Conservation (phyloP, 768 basidiomycete species). For the Macrocybe gigantea region DNA sequence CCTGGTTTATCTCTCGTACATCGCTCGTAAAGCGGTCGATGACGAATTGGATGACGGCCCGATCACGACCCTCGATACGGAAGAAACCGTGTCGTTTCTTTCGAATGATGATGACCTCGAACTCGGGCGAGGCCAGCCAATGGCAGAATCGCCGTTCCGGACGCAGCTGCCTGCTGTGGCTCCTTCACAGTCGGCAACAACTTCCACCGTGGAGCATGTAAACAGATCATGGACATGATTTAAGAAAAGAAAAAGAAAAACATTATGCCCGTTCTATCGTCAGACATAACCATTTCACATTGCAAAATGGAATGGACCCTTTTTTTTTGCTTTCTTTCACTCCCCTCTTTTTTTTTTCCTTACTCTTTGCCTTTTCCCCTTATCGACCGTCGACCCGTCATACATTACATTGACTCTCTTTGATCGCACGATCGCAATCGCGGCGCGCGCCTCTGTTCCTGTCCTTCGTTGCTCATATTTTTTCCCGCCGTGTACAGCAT, state of each 20-base stretch:
- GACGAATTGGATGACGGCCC: constrained; percentile 40
- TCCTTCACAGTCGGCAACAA: too few species aligned
- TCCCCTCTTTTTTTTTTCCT: not conserved
- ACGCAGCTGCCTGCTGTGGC: constrained; percentile 18
- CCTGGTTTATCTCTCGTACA: constrained; percentile 72
- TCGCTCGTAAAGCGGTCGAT: constrained; percentile 64
- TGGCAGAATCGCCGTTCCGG: constrained; percentile 46
- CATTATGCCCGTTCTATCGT: too few species aligned
- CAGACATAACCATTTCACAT: too few species aligned
- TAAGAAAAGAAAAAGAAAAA: too few species aligned
- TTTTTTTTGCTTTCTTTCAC: not conserved
- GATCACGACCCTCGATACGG: constrained; percentile 24
- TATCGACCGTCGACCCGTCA: not conserved
- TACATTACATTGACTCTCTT: not conserved
- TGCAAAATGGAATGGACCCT: not conserved
- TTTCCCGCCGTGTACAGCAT: too few species aligned
- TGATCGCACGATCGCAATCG: not conserved
- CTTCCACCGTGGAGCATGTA: too few species aligned
- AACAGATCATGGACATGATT: too few species aligned
- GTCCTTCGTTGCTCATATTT: not conserved
- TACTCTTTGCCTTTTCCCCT: not conserved
- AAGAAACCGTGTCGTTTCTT: constrained; percentile 53
- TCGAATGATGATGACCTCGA: constrained; percentile 29
- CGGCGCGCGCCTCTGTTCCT: not conserved
- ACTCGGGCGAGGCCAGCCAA: constrained; percentile 26